These are phyloP conservation scores for Nidularia sp. DNA, from an alignment of 768 basidiomycete genomes.

Conservation along the genomic window DNA sequence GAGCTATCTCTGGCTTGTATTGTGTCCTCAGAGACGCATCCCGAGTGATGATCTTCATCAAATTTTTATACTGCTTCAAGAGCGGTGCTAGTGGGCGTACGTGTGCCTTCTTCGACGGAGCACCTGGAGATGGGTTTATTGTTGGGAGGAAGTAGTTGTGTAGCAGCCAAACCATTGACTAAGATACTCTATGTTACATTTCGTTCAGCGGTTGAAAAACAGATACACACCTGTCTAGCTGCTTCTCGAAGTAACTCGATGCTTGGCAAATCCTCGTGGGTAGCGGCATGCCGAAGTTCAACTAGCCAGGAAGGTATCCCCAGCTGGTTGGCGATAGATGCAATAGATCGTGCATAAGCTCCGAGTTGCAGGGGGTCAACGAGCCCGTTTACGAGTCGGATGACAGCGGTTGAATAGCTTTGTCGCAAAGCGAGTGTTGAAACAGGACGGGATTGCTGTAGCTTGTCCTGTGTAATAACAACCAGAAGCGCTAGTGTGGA, in stretches of 20 bases:
- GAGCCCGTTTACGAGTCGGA: slow-evolving; percentile 89
- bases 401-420: slow-evolving; percentile 75
- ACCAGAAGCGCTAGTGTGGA: slow-evolving; percentile 62
- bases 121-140: slow-evolving; percentile 45
- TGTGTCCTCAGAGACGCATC: slow-evolving; percentile 59
- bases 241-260: slow-evolving; percentile 77
- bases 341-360: slow-evolving; percentile 86
- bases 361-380: slow-evolving; percentile 93
- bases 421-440: slow-evolving; percentile 60
- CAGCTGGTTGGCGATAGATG: slow-evolving; percentile 81
- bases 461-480: slow-evolving; percentile 52
- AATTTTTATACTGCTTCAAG: slow-evolving; percentile 69
- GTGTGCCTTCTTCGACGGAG: slow-evolving; percentile 21
- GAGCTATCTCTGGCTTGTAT: slow-evolving; percentile 45
- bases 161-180: slow-evolving; percentile 84
- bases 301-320: slow-evolving; percentile 87
- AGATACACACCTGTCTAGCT: slow-evolving; percentile 52
- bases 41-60: slow-evolving; percentile 56
- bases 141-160: slow-evolving; percentile 83
- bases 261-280: slow-evolving; percentile 92
- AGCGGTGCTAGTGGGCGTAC: slow-evolving; percentile 62
- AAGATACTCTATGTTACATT: not conserved
- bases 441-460: slow-evolving; percentile 11
- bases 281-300: slow-evolving; percentile 90
- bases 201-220: slow-evolving; percentile 1